phyloP scores from a whole-genome alignment of 352 stramenopile species.

The Phytopythium cucurbitacearum region DNA sequence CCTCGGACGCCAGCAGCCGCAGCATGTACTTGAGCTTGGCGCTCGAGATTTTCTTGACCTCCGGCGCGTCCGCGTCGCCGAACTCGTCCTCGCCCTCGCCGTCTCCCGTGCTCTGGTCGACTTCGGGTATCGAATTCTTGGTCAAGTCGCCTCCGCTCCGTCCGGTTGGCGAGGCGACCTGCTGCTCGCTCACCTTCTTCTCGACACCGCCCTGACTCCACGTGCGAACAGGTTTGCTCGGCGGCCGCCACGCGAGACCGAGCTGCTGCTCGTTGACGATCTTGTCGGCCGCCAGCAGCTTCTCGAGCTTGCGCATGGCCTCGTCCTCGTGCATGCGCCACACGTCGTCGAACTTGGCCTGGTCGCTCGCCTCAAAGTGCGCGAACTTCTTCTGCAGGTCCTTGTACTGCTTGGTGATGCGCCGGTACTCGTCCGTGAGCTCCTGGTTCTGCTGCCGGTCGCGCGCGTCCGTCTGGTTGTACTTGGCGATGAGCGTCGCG shows the following conservation, averaged over 20 bases:
- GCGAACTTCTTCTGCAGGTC: slow-evolving; percentile 94
- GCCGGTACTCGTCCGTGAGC: slow-evolving; percentile 92
- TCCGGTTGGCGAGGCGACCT: slow-evolving; percentile 1
- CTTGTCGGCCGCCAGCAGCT: slow-evolving; percentile 84
- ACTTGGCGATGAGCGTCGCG: slow-evolving; percentile 86
- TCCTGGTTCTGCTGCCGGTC: slow-evolving; percentile 90
- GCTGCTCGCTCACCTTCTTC: background rate
- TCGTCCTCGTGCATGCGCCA: slow-evolving; percentile 93
- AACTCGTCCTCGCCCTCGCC: slow-evolving; percentile 45
- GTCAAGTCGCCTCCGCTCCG: too few relatives aligned
- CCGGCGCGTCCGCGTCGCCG: slow-evolving; percentile 34
- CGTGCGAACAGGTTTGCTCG: slow-evolving; percentile 42
- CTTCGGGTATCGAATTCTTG: background rate
- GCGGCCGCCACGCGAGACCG: slow-evolving; percentile 73
- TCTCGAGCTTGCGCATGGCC: slow-evolving; percentile 73
- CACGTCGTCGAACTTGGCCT: slow-evolving; percentile 84
- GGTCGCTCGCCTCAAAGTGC: slow-evolving; percentile 91
- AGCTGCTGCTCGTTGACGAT: slow-evolving; percentile 91
- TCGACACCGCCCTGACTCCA: slow-evolving; percentile 29
- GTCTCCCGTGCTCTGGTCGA: slow-evolving; percentile 8
- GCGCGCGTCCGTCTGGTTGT: slow-evolving; percentile 87
- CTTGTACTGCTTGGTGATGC: slow-evolving; percentile 94
- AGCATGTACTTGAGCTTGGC: slow-evolving; percentile 89
- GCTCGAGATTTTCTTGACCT: slow-evolving; percentile 65
- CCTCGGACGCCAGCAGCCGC: slow-evolving; percentile 78